Evolutionary conservation across 2,329 filamentous ascomycete species (phyloP).

Genomic region (Hirsutella thompsonii): DNA sequence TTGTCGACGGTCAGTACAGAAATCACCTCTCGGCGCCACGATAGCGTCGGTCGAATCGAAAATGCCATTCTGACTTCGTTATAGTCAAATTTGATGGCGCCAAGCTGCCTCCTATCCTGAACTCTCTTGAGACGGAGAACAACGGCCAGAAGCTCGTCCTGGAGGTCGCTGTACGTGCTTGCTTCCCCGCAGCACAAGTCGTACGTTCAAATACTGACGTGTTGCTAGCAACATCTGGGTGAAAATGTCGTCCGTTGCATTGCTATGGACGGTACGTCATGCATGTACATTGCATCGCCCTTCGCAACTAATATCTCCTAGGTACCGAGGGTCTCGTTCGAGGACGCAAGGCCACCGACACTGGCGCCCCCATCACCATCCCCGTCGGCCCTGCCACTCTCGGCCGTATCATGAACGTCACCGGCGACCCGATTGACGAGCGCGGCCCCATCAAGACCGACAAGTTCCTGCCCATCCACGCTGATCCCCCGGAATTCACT

Average conservation of each 20-base stretch:
- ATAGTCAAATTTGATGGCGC: slow-evolving; percentile 93
- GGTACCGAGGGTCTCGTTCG: slow-evolving; percentile 99
- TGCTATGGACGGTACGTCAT: slow-evolving; percentile 93
- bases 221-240: slow-evolving; percentile 89
- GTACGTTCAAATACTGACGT: slow-evolving; percentile 1
- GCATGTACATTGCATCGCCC: not conserved
- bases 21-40: not conserved
- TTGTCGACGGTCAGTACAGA: slow-evolving; percentile 77
- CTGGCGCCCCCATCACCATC: slow-evolving; percentile 89
- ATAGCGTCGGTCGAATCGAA: not conserved
- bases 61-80: slow-evolving; percentile 13
- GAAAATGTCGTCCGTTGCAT: slow-evolving; percentile 98
- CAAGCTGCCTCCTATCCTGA: slow-evolving; percentile 92
- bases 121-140: slow-evolving; percentile 87
- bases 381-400: slow-evolving; percentile 88
- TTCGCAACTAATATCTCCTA: slow-evolving; percentile 20
- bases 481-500: slow-evolving; percentile 80
- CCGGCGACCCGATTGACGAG: slow-evolving; percentile 99
- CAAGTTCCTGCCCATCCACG: slow-evolving; percentile 84
- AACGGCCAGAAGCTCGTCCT: slow-evolving; percentile 88
- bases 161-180: slow-evolving; percentile 73
- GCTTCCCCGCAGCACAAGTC: not conserved
- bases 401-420: slow-evolving; percentile 99
- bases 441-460: slow-evolving; percentile 92
- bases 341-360: slow-evolving; percentile 75